Evolutionary conservation across 768 basidiomycete species (phyloP), one percentile per base, ranked within the genome.

Genomic region (Agaricus subrufescens): DNA sequence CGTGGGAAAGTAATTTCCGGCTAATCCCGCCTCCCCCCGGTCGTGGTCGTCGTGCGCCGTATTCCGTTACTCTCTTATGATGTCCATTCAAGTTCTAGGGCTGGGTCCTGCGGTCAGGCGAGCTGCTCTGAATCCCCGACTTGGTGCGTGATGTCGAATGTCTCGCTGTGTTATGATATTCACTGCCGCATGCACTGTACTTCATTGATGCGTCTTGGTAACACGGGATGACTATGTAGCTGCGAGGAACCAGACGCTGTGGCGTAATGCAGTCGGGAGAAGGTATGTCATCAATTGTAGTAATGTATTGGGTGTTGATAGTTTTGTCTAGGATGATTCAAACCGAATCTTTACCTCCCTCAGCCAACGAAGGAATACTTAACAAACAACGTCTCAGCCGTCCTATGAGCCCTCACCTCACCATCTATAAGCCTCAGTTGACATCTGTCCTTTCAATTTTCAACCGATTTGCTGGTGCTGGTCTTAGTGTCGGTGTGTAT

Each of bases 381-480:
- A 96, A 98, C 79, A 71, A 81, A 62, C 95, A 98, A 70, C 89
- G 97, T 61, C 73, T 91, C 49, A 76, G 77, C 48, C 88, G 97
- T n/a, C 96, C 97, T 15, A 89, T 81, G 59, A 91, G 89, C 65
- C 97, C 97, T 8, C 95, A 98, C 71, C 89, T 94, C 68, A 94
- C 94, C 54, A 98, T 99, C 73, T 99, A 99, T 75, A 88, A 95
- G 66, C 90, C 89, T 1, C 92, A 98, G 73, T 71, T 98, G 46
- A 98, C 96, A 37, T 96, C 92, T 91, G 12, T 91, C 53, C 79
- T 73, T 4, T 97, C 94, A 15, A 93, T 96, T 64, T 84, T 80
- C 40, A 87, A 98, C 73, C 89, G 97, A 69, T 70, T 80, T n/a
- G 89, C 94, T 10, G 97, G 96, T 57, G 80, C 71, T 7, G 91